phyloP scores from a whole-genome alignment of 2,329 filamentous ascomycete species.

The Stagonosporopsis rhizophila region DNA sequence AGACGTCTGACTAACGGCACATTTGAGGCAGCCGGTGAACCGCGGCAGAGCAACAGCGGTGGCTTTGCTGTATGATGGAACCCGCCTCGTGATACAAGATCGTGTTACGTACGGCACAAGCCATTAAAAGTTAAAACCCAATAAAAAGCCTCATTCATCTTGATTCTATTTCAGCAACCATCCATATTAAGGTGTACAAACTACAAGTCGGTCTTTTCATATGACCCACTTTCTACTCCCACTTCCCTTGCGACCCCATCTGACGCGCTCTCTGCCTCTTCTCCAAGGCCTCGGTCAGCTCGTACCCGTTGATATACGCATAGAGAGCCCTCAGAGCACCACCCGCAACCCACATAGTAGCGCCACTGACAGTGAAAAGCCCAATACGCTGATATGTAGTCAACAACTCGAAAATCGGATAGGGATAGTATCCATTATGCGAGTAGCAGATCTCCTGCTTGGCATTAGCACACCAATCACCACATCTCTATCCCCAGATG shows the following conservation, averaged over 20 bases:
- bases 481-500: background rate
- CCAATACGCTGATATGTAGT: conserved; percentile 69
- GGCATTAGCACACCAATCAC: background rate
- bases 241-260: conserved; percentile 28
- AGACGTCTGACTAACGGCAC: conserved; percentile 66
- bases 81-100: too few species aligned
- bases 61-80: conserved; percentile 60
- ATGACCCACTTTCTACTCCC: conserved; percentile 19
- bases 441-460: conserved; percentile 70
- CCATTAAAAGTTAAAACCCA: background rate
- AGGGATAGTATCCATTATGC: conserved; percentile 78
- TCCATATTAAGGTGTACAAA: too few species aligned
- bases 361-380: conserved; percentile 73
- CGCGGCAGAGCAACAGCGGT: conserved; percentile 73
- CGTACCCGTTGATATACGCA: conserved; percentile 66
- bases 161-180: background rate
- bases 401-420: conserved; percentile 79
- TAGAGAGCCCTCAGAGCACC: conserved; percentile 74
- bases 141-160: background rate
- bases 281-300: conserved; percentile 30
- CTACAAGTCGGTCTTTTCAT: background rate
- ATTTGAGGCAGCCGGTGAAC: conserved; percentile 81
- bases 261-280: conserved; percentile 28
- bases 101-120: background rate
- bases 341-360: conserved; percentile 75